phyloP scores from a whole-genome alignment of 441 rosid species.

The Corymbia citriodora region DNA sequence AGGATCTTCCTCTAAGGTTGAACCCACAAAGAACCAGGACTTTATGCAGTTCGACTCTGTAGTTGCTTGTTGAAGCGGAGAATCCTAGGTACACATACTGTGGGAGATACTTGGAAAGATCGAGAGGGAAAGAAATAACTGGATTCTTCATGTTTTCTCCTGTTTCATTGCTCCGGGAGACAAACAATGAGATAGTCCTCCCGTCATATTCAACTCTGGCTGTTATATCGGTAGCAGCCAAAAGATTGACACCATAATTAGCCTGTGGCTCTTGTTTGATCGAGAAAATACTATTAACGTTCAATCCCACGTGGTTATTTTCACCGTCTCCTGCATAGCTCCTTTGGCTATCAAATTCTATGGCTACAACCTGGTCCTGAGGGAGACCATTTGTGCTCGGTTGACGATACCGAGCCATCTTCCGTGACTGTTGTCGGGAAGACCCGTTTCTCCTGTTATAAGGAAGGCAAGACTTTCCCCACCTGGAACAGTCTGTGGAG shows the following conservation, averaged over 20 bases:
- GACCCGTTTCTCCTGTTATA: constrained; percentile 13
- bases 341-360: constrained; percentile 71
- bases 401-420: constrained; percentile 70
- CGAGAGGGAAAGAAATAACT: constrained; percentile 27
- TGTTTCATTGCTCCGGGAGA: background rate
- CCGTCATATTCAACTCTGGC: constrained; percentile 40
- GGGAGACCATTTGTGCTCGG: constrained; percentile 15
- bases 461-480: constrained; percentile 77
- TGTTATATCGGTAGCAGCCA: background rate
- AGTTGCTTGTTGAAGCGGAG: constrained; percentile 51
- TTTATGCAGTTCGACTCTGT: constrained; percentile 42
- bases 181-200: constrained; percentile 32
- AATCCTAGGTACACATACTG: constrained; percentile 49
- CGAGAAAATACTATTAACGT: constrained; percentile 40
- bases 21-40: constrained; percentile 44
- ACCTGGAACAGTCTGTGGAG: constrained; percentile 21
- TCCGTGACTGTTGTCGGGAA: constrained; percentile 38
- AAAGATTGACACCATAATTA: constrained; percentile 18
- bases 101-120: constrained; percentile 48
- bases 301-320: constrained; percentile 58
- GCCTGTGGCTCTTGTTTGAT: constrained; percentile 30
- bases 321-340: constrained; percentile 47
- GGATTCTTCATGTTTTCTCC: constrained; percentile 12
- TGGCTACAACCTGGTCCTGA: constrained; percentile 34
- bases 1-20: constrained; percentile 10